These are phyloP conservation scores for Stygiomarasmius scandens DNA, from an alignment of 1,284 basidiomycete genomes.

Conservation along the genomic window DNA sequence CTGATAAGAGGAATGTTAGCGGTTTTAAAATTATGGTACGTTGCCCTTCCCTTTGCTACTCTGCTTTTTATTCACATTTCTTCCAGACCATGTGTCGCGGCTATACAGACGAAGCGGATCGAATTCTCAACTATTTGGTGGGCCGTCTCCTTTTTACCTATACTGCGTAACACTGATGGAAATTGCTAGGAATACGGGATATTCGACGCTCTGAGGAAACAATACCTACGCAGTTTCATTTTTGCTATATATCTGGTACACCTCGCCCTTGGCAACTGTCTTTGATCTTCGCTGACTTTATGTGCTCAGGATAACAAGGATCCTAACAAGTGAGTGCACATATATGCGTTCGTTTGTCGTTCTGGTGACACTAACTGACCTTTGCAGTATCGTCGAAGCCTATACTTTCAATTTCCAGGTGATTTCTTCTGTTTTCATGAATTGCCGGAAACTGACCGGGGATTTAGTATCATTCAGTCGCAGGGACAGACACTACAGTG, in stretches of 20 bases:
- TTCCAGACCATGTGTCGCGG: slow-evolving; percentile 72
- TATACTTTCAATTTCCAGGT: slow-evolving; percentile 84
- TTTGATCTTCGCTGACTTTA: background rate
- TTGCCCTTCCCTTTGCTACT: background rate
- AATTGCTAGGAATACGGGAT: slow-evolving; percentile 71
- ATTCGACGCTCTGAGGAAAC: slow-evolving; percentile 76
- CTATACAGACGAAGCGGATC: slow-evolving; percentile 78
- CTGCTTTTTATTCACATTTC: slow-evolving; percentile 20
- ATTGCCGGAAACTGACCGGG: background rate
- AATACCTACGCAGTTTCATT: slow-evolving; percentile 77
- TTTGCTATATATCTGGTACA: slow-evolving; percentile 79
- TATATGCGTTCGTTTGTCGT: slow-evolving; percentile 23
- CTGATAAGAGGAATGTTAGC: slow-evolving; percentile 43
- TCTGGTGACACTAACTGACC: slow-evolving; percentile 2
- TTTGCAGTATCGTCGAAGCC: slow-evolving; percentile 72
- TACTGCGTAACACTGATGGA: slow-evolving; percentile 5
- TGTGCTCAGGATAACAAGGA: slow-evolving; percentile 68
- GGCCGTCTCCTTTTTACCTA: slow-evolving; percentile 23
- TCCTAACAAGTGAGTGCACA: slow-evolving; percentile 67
- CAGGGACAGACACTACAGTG: slow-evolving; percentile 55
- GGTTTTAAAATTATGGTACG: slow-evolving; percentile 56
- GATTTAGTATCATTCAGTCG: slow-evolving; percentile 59
- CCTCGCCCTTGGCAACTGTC: background rate
- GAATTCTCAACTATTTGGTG: slow-evolving; percentile 77
- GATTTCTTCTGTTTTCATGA: slow-evolving; percentile 12